Percentiles rank a stretch among this genome's conserved stretches.
Evolutionary conservation across 73 alveolate species (phyloP).

Genomic region (Symbiodinium pilosum): DNA sequence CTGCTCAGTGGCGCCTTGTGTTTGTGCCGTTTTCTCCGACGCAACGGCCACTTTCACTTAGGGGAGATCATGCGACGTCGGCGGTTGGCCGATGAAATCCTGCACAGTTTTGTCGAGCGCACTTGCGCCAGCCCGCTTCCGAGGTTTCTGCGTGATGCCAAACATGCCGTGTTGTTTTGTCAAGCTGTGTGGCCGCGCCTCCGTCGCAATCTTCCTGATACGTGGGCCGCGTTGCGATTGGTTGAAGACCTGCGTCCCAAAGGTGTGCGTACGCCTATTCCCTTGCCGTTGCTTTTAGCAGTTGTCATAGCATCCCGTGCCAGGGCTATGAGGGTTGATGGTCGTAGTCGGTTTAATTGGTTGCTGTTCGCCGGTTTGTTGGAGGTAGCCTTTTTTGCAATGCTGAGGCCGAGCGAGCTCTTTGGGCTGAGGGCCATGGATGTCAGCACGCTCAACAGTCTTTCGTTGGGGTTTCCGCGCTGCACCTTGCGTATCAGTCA

Average conservation of each 20-base stretch:
- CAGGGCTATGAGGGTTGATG: not conserved
- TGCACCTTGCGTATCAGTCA: not conserved
- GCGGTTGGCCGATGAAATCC: not conserved
- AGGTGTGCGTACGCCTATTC: not conserved
- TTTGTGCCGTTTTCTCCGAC: not conserved
- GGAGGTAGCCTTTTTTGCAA: not conserved
- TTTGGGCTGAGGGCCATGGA: not conserved
- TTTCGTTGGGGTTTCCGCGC: not conserved
- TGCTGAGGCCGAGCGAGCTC: slow-evolving; percentile 22
- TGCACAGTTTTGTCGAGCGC: not conserved
- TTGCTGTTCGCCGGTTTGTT: not conserved
- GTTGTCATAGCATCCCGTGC: not conserved
- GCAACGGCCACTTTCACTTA: no score
- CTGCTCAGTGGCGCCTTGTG: not conserved
- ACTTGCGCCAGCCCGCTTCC: not conserved
- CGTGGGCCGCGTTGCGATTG: not conserved
- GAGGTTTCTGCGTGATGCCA: not conserved
- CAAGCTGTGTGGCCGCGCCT: not conserved
- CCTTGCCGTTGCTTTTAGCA: not conserved
- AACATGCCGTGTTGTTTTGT: not conserved
- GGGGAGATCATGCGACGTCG: not conserved
- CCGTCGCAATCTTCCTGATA: not conserved
- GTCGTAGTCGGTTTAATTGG: not conserved
- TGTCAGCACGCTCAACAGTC: not conserved
- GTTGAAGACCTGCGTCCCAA: not conserved